Percentiles rank a stretch among this genome's conserved stretches.
Evolutionary conservation across 306 rosid species (phyloP).

Genomic region (Purshia tridentata): DNA sequence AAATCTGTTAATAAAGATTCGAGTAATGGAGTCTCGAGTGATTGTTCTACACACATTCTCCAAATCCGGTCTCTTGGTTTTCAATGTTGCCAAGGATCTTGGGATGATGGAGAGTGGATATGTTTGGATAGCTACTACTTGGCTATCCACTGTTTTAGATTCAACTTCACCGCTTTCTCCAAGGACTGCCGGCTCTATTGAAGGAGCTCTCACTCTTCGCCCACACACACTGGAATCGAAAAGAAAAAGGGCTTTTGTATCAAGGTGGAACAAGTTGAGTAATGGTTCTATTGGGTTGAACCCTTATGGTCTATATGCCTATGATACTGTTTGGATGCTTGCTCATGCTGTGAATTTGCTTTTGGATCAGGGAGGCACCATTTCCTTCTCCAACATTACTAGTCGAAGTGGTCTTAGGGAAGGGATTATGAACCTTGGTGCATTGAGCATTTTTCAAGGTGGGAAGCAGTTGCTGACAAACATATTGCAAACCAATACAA

Average conservation of each 20-base stretch:
- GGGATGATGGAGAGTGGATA: conserved; percentile 49
- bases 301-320: conserved; percentile 51
- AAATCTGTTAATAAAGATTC: conserved; percentile 28
- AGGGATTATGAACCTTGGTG: conserved; percentile 39
- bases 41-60: conserved; percentile 41
- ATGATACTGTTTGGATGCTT: conserved; percentile 55
- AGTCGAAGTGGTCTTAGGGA: conserved; percentile 5
- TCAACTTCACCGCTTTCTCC: conserved; percentile 37
- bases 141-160: conserved; percentile 54
- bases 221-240: conserved; percentile 43
- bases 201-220: conserved; percentile 54
- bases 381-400: conserved; percentile 35
- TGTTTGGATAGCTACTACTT: conserved; percentile 53
- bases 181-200: conserved; percentile 31
- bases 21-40: conserved; percentile 42
- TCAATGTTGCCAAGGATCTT: conserved; percentile 42
- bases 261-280: conserved; percentile 45
- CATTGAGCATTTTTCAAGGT: conserved; percentile 37
- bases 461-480: conserved; percentile 43
- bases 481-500: conserved; percentile 33
- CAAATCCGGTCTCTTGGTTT: conserved; percentile 41
- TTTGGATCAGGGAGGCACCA: conserved; percentile 37
- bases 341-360: conserved; percentile 41
- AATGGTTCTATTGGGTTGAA: conserved; percentile 55
- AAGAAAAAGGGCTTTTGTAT: conserved; percentile 35